A percentile compares a stretch with the other conserved stretches of the same genome.
These are phyloP conservation scores for Penicillium pancosmium DNA, from an alignment of 495 filamentous ascomycete genomes.

Conservation along the genomic window DNA sequence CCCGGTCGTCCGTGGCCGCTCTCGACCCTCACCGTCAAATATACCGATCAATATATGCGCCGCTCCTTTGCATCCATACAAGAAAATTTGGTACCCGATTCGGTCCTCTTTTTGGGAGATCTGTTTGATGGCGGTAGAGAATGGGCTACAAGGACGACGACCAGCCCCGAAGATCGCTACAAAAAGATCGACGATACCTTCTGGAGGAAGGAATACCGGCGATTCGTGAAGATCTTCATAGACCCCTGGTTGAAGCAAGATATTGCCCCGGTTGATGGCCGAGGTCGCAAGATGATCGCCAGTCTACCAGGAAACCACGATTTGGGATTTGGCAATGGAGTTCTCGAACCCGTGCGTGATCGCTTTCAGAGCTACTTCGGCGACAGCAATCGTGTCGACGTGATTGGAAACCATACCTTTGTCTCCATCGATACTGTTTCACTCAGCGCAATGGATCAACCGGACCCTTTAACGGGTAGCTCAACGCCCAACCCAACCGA, in stretches of 20 bases:
- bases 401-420: constrained; percentile 94
- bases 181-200: constrained; percentile 73
- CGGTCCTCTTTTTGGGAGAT: constrained; percentile 88
- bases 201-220: constrained; percentile 80
- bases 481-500: constrained; percentile 35
- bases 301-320: constrained; percentile 96
- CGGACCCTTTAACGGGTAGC: constrained; percentile 50
- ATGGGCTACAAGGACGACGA: constrained; percentile 73
- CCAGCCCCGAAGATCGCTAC: constrained; percentile 72
- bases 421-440: constrained; percentile 89
- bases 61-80: constrained; percentile 77
- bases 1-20: constrained; percentile 91
- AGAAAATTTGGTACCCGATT: constrained; percentile 71
- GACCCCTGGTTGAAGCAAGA: constrained; percentile 59
- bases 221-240: constrained; percentile 80
- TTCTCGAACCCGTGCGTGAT: constrained; percentile 75
- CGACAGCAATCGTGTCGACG: constrained; percentile 80
- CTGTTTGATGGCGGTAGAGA: constrained; percentile 96
- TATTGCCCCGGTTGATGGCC: constrained; percentile 32
- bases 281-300: constrained; percentile 68
- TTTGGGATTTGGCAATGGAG: constrained; percentile 85
- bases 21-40: constrained; percentile 71
- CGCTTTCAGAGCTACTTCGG: constrained; percentile 91
- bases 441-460: constrained; percentile 69
- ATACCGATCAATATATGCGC: constrained; percentile 87